Evolutionary conservation across 2,329 filamentous ascomycete species (phyloP).

Genomic region (Ramularia endophylla): DNA sequence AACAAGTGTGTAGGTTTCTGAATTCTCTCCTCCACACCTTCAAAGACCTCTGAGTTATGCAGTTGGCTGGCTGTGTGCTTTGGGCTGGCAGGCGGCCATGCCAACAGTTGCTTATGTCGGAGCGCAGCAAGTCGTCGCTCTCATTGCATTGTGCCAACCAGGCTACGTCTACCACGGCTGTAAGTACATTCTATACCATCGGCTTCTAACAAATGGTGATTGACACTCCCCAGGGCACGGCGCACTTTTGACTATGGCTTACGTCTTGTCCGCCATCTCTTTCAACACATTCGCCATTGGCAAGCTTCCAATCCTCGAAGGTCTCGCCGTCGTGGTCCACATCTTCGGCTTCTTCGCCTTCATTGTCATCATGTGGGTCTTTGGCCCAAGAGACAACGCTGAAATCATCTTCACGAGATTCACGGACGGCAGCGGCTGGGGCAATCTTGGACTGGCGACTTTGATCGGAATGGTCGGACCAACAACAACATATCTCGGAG

Average conservation of each 20-base stretch:
- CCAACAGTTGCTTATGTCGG: conserved; percentile 23
- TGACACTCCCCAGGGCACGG: conserved; percentile 12
- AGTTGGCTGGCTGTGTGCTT: conserved; percentile 34
- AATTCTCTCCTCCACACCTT: conserved; percentile 44
- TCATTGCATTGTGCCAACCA: conserved; percentile 22
- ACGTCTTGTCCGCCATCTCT: conserved; percentile 20
- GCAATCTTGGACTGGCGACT: conserved; percentile 19
- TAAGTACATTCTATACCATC: background rate
- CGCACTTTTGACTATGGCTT: conserved; percentile 21
- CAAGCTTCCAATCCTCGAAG: conserved; percentile 26
- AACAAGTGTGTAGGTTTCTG: conserved; percentile 44
- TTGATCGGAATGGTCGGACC: conserved; percentile 26
- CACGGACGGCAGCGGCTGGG: conserved; percentile 22
- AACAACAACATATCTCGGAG: conserved; percentile 34
- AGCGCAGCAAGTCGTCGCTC: conserved; percentile 24
- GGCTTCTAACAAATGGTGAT: background rate
- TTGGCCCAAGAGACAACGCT: conserved; percentile 17
- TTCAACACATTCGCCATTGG: conserved; percentile 28
- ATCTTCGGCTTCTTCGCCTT: conserved; percentile 28
- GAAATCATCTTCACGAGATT: conserved; percentile 22
- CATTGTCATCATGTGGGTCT: conserved; percentile 24
- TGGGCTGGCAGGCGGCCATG: conserved; percentile 29
- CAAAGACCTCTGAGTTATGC: conserved; percentile 52
- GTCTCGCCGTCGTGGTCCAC: conserved; percentile 24
- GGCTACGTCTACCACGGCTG: conserved; percentile 20